Conservation (phyloP, 108 stramenopile species). For the Conticribra guillardii region DNA sequence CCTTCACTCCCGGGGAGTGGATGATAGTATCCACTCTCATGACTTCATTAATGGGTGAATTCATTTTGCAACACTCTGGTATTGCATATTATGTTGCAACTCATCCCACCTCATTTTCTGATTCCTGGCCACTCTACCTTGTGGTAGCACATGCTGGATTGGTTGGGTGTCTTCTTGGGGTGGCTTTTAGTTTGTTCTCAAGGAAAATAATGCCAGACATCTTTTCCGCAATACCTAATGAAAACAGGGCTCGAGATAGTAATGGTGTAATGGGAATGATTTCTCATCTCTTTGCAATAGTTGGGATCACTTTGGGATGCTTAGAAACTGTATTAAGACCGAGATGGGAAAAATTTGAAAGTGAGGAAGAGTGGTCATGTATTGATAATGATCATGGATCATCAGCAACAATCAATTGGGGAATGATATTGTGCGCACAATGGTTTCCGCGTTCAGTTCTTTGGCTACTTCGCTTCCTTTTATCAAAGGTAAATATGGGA, state of each 20-base stretch:
- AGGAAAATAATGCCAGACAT: neutral
- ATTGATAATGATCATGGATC: neutral
- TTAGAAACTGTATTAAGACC: constrained; percentile 25
- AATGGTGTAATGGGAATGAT: too few relatives aligned
- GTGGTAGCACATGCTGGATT: constrained; percentile 44
- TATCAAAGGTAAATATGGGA: neutral
- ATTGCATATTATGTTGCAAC: constrained; percentile 3
- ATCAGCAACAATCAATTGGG: constrained; percentile 3
- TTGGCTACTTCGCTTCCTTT: constrained; percentile 34
- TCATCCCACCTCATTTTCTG: too few relatives aligned
- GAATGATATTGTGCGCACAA: neutral
- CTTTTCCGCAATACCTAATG: neutral
- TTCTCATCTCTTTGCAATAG: constrained; percentile 5
- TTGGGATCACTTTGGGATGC: constrained; percentile 26
- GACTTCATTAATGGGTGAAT: constrained; percentile 33
- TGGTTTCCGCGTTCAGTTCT: constrained; percentile 21
- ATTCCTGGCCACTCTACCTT: constrained; percentile 25
- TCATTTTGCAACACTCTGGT: constrained; percentile 17
- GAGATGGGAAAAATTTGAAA: neutral
- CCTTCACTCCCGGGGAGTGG: constrained; percentile 54
- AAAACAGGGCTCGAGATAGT: too few relatives aligned
- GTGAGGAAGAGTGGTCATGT: neutral
- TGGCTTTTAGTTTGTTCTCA: constrained; percentile 2
- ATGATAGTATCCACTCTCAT: constrained; percentile 44
- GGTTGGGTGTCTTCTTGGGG: constrained; percentile 40